Base-by-base conservation (phyloP, 1,139 yeast genomes). In the Zygosaccharomyces sapae region DNA sequence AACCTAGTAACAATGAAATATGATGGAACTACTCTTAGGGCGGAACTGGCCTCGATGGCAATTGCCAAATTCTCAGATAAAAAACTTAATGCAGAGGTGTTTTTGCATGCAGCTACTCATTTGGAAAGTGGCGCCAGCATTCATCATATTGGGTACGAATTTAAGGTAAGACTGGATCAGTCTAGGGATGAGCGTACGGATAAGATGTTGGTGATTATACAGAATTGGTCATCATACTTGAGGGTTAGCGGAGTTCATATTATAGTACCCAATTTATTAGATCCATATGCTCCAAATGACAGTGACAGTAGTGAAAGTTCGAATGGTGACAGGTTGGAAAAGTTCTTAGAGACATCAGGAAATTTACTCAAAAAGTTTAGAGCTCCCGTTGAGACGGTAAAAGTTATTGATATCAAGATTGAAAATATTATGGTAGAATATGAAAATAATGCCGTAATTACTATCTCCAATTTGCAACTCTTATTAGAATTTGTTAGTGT, bases 361-460 rank as follows among this genome's bases (percentile, higher is more conserved):
- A 29, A 19, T 6, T 20, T 40, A 5, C 20, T 51, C 16, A 44
- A 43, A 7, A 35, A 25, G 4, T 50, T 47, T 30, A 43, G 43
- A 30, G 44, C 42, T 6, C 38, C 41, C 5, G 38, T 60, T 9
- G 51, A 48, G 38, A 47, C 50, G 8, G 25, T 62, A 9, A 55
- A 55, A 22, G 47, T 58, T 5, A 33, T 62, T 19, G 67, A 63
- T 44, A 41, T 63, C 1, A 61, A 64, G 38, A 43, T 65, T 5
- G 67, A 63, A 47, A 61, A 63, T 38, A 37, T 65, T 3, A 47
- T 42, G 10, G 20, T 62, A 3, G 44, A 50, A 1, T 53, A 55
- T 27, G 42, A 50, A 5, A 30, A 51, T 13, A 34, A 53, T 5
- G 45, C 53, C 19, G 48, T 46, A 4, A 30, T 61, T 2, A 50